Percentiles rank a stretch among this genome's conserved stretches.
Conservation (phyloP, 1,284 basidiomycete species). For the Apiotrichum sp. region DNA sequence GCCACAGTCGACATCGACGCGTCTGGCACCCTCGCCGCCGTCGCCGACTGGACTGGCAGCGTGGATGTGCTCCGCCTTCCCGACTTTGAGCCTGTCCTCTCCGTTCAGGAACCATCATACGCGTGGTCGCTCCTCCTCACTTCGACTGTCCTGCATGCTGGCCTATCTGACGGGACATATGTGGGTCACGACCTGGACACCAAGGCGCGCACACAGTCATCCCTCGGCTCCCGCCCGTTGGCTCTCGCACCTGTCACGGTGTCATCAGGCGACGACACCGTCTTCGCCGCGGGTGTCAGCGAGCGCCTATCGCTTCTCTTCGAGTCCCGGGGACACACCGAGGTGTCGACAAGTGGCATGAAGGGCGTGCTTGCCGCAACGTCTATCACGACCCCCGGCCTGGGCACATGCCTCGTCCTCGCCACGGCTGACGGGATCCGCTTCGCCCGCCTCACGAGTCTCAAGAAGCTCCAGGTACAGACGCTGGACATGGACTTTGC, state of each 20-base stretch:
- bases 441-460: constrained; percentile 59
- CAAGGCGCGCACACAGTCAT: constrained; percentile 48
- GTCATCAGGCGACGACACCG: constrained; percentile 29
- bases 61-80: constrained; percentile 56
- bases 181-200: constrained; percentile 52
- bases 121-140: constrained; percentile 38
- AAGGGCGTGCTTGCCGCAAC: constrained; percentile 63
- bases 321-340: constrained; percentile 60
- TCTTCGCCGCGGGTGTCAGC: constrained; percentile 34
- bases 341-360: constrained; percentile 63
- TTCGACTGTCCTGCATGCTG: constrained; percentile 59
- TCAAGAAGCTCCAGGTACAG: constrained; percentile 75
- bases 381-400: constrained; percentile 51
- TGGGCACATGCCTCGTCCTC: constrained; percentile 56
- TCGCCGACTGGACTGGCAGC: constrained; percentile 71
- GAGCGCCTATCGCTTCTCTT: constrained; percentile 48
- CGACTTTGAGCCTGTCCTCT: not conserved
- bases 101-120: constrained; percentile 17
- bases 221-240: constrained; percentile 33
- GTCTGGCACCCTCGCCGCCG: constrained; percentile 40
- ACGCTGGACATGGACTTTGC: constrained; percentile 65
- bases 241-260: constrained; percentile 5
- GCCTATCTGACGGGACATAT: constrained; percentile 74
- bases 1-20: not conserved
- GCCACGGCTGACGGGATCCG: constrained; percentile 56